Conservation (phyloP, 73 alveolate species). For the Uronychia setigera region DNA sequence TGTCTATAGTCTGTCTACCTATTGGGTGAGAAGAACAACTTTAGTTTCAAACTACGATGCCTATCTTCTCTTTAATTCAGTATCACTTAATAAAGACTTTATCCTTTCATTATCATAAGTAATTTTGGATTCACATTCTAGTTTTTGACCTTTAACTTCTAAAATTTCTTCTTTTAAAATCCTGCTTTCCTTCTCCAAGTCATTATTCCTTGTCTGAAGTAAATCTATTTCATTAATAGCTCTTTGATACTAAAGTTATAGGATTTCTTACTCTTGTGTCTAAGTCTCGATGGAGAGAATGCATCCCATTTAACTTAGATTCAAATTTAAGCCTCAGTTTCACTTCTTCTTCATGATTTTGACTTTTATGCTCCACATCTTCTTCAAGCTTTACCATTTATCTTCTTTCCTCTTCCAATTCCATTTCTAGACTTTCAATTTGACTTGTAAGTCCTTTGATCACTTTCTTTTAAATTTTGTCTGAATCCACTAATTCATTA, state of each 20-base stretch:
- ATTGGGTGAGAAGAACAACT: neutral
- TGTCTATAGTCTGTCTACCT: neutral
- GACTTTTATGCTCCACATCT: conserved; percentile 54
- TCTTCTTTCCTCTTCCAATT: conserved; percentile 30
- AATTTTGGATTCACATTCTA: conserved; percentile 22
- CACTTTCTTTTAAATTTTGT: conserved; percentile 12
- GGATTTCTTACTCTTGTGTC: neutral
- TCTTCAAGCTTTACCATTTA: conserved; percentile 30
- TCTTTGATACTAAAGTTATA: conserved; percentile 31
- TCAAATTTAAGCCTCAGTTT: conserved; percentile 67
- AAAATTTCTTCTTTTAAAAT: conserved; percentile 25
- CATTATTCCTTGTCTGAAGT: conserved; percentile 7
- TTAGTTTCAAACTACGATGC: conserved; percentile 15
- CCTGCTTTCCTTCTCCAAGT: conserved; percentile 6
- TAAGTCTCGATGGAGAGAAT: conserved; percentile 49
- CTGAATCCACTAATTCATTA: conserved; percentile 37
- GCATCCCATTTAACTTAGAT: conserved; percentile 59
- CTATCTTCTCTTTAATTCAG: conserved; percentile 17
- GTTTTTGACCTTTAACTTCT: conserved; percentile 21
- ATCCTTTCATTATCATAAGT: conserved; percentile 24
- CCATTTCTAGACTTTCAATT: conserved; percentile 20
- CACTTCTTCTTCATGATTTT: conserved; percentile 72
- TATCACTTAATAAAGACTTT: conserved; percentile 14
- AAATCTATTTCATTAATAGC: conserved; percentile 30
- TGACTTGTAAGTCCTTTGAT: conserved; percentile 31